A percentile compares a stretch with the other conserved stretches of the same genome.
These are phyloP conservation scores for Grosmannia serpens DNA, from an alignment of 2,329 filamentous ascomycete species.

Conservation along the genomic window DNA sequence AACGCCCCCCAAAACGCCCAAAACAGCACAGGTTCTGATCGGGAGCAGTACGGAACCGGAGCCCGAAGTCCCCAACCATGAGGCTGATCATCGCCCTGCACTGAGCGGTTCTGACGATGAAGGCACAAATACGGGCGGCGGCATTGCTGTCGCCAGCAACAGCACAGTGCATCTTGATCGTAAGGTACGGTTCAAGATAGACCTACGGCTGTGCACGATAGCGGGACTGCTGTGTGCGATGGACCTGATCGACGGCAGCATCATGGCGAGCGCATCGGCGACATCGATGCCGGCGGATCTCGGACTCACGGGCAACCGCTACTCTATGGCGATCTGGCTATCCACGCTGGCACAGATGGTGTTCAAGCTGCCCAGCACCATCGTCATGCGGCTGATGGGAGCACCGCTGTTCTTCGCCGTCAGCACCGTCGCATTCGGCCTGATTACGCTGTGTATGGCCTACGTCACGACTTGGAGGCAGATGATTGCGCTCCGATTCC, in stretches of 20 bases:
- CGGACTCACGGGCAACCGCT: neutral
- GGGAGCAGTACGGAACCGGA: neutral
- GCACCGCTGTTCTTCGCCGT: neutral
- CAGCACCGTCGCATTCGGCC: neutral
- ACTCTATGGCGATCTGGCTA: neutral
- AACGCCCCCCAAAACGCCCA: neutral
- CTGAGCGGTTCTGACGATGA: neutral
- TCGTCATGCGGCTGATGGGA: neutral
- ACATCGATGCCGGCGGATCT: neutral
- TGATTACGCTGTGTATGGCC: neutral
- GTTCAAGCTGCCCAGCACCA: neutral
- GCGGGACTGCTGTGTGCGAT: neutral
- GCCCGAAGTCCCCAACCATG: neutral
- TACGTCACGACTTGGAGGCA: neutral
- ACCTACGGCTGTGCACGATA: neutral
- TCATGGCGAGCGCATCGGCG: slow-evolving; percentile 1
- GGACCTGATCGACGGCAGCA: slow-evolving; percentile 1
- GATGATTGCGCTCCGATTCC: neutral
- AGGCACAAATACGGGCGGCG: neutral
- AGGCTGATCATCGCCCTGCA: neutral
- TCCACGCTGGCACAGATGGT: neutral
- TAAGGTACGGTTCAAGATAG: neutral
- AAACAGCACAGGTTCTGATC: neutral
- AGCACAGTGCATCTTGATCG: neutral
- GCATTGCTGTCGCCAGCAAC: neutral